phyloP scores from a whole-genome alignment of 805 yeast species.

The Suhomyces faveliae region DNA sequence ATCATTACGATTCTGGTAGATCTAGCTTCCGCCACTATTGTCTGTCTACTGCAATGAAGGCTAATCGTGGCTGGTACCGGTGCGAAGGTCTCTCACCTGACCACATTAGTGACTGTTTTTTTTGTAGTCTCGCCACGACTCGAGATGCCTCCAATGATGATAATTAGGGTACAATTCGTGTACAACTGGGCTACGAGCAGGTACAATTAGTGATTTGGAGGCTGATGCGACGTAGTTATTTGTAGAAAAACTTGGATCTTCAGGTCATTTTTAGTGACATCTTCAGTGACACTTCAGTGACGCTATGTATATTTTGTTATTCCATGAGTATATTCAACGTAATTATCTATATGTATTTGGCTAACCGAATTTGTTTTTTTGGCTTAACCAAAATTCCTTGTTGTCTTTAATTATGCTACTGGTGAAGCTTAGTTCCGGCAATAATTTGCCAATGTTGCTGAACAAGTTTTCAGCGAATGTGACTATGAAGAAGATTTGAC shows the following conservation, averaged over 20 bases:
- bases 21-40: not conserved
- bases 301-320: not conserved
- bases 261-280: too few species aligned
- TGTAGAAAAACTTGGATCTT: too few species aligned
- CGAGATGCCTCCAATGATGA: too few species aligned
- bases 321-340: not conserved
- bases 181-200: too few species aligned
- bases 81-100: not conserved
- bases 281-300: too few species aligned
- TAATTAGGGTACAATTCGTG: too few species aligned
- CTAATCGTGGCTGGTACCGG: not conserved
- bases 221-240: not conserved
- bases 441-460: conserved; percentile 53
- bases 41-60: not conserved
- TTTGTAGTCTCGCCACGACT: not conserved
- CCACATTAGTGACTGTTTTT: conserved; percentile 5
- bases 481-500: conserved; percentile 80
- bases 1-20: not conserved
- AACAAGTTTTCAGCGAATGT: conserved; percentile 81
- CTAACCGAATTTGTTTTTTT: conserved; percentile 2
- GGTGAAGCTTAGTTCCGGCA: conserved; percentile 63
- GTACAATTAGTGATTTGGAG: too few species aligned
- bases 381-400: conserved; percentile 51
- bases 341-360: not conserved
- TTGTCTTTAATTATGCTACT: conserved; percentile 53